phyloP scores from a whole-genome alignment of 1,284 basidiomycete species.

The Sporisorium exsertum region DNA sequence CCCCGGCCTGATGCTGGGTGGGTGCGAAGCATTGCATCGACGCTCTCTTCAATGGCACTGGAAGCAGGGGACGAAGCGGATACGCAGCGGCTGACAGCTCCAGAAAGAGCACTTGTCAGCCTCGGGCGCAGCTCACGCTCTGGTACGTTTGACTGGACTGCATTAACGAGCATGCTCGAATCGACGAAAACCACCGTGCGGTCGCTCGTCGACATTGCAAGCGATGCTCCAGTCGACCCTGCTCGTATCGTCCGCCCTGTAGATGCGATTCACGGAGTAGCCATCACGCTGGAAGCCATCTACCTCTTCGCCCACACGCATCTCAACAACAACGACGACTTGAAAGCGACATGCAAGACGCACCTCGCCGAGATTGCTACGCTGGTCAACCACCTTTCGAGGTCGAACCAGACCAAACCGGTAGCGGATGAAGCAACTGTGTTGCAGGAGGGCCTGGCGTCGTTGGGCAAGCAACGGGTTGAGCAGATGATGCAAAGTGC shows the following conservation, averaged over 20 bases:
- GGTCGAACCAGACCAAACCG: neutral
- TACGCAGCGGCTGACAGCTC: slow-evolving; percentile 6
- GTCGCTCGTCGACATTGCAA: slow-evolving; percentile 1
- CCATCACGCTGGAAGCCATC: slow-evolving; percentile 22
- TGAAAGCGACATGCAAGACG: slow-evolving; percentile 14
- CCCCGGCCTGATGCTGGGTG: slow-evolving; percentile 20
- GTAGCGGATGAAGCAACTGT: neutral
- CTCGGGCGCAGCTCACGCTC: slow-evolving; percentile 2
- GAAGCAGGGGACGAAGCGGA: slow-evolving; percentile 7
- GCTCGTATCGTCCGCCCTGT: slow-evolving; percentile 20
- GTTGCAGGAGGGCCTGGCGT: slow-evolving; percentile 18
- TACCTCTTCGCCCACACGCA: slow-evolving; percentile 13
- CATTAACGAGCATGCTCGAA: slow-evolving; percentile 17
- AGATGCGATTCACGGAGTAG: slow-evolving; percentile 26
- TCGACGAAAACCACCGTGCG: slow-evolving; percentile 18
- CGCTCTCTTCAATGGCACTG: neutral
- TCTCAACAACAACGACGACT: slow-evolving; percentile 9
- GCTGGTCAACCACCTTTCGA: slow-evolving; percentile 32
- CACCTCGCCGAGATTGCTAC: slow-evolving; percentile 43
- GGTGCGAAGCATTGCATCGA: slow-evolving; percentile 28
- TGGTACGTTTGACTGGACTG: neutral
- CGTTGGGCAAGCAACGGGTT: slow-evolving; percentile 25
- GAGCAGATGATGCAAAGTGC: slow-evolving; percentile 21
- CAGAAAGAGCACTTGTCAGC: slow-evolving; percentile 19
- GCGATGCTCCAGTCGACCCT: neutral